Percentiles rank a stretch among this genome's conserved stretches.
Evolutionary conservation across 495 filamentous ascomycete genomes (phyloP).

Genomic region (Neurospora sp.): DNA sequence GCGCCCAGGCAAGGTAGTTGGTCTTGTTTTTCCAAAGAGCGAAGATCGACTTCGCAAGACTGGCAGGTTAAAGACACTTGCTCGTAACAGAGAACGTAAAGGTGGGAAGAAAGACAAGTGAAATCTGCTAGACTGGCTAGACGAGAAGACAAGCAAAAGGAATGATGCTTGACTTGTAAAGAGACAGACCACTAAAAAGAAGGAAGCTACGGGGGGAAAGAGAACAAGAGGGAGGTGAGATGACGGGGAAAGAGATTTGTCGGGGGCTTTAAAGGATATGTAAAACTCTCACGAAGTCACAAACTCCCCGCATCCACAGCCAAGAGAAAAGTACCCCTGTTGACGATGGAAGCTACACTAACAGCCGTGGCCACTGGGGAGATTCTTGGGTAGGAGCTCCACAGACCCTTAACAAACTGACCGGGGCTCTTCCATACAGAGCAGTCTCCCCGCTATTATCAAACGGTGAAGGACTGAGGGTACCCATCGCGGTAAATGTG

Average conservation of each 20-base stretch:
- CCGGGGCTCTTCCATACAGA: neutral
- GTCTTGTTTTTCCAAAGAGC: conserved; percentile 22
- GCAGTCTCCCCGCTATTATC: neutral
- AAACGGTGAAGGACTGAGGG: neutral
- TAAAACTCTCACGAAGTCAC: neutral
- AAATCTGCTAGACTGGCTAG: conserved; percentile 21
- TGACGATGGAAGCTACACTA: neutral
- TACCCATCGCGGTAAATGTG: neutral
- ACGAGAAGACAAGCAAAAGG: conserved; percentile 23
- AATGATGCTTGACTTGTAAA: conserved; percentile 24
- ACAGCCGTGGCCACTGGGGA: neutral
- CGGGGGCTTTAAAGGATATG: conserved; percentile 13
- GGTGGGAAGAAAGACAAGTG: conserved; percentile 19
- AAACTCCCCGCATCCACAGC: neutral
- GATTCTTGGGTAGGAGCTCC: neutral
- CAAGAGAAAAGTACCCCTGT: neutral
- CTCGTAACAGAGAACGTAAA: conserved; percentile 24
- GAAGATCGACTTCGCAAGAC: conserved; percentile 39
- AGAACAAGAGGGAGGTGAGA: conserved; percentile 9
- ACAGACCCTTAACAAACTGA: neutral
- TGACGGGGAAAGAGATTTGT: neutral
- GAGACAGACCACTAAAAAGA: conserved; percentile 17
- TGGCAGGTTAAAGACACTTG: conserved; percentile 34
- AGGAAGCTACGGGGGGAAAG: conserved; percentile 8
- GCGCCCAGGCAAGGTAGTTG: conserved; percentile 12